Percentiles rank a stretch among this genome's conserved stretches.
Conservation (phyloP, 495 filamentous ascomycete species). For the Penicillium bialowiezense region DNA sequence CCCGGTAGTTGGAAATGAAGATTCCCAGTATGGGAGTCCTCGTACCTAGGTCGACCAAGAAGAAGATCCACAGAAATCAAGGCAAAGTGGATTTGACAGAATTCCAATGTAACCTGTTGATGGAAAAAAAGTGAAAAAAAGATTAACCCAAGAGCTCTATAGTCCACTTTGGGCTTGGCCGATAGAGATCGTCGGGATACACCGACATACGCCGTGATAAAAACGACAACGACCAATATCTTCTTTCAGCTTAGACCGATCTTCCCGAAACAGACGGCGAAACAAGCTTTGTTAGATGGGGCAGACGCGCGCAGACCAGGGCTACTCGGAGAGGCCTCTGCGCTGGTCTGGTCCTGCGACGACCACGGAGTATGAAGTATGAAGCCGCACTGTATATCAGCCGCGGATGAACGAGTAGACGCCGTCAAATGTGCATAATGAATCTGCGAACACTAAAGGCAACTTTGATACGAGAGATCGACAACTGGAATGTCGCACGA, state of each 20-base stretch:
- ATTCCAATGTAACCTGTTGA: neutral
- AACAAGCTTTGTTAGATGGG: conserved; percentile 26
- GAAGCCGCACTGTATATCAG: too few species aligned
- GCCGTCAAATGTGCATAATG: too few species aligned
- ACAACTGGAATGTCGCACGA: conserved; percentile 1
- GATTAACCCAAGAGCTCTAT: neutral
- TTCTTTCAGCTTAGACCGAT: conserved; percentile 11
- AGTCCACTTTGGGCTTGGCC: conserved; percentile 1
- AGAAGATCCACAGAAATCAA: too few species aligned
- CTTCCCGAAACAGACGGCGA: conserved; percentile 3
- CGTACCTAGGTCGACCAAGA: neutral
- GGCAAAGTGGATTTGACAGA: too few species aligned
- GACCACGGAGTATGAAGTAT: too few species aligned
- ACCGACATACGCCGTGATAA: neutral
- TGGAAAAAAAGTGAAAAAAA: too few species aligned
- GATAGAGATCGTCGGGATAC: neutral
- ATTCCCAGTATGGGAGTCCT: neutral
- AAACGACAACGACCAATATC: neutral
- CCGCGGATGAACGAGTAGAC: too few species aligned
- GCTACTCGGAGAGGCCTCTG: neutral
- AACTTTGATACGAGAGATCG: conserved; percentile 25
- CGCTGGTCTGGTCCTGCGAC: neutral
- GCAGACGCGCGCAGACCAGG: neutral
- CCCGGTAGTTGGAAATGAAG: neutral
- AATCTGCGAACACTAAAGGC: neutral